These are phyloP conservation scores for Vishniacozyma victoriae DNA, from an alignment of 768 basidiomycete species.

Conservation along the genomic window DNA sequence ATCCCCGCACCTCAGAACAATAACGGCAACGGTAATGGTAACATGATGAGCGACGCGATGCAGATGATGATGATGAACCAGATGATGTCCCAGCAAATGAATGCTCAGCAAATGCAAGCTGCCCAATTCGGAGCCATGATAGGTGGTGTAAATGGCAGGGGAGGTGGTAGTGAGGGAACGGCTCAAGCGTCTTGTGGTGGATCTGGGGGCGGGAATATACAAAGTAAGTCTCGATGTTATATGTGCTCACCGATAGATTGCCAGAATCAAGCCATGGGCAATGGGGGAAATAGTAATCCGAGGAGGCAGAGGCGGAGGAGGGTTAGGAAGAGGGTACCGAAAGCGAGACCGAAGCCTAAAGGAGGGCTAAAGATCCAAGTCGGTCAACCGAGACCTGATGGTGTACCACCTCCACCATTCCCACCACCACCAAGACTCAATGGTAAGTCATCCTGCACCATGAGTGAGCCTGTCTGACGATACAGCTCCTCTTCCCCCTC, in stretches of 20 bases:
- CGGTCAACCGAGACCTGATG: background rate
- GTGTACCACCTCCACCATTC: no score
- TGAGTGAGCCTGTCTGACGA: no score
- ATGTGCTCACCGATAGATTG: no score
- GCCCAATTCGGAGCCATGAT: slow-evolving; percentile 31
- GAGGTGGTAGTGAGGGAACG: background rate
- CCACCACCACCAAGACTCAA: background rate
- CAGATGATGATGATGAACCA: slow-evolving; percentile 37
- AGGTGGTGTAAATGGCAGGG: background rate
- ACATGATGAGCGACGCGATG: slow-evolving; percentile 12
- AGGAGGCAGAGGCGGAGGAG: background rate
- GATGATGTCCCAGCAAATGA: slow-evolving; percentile 39
- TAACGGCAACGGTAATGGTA: background rate
- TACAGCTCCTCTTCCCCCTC: background rate
- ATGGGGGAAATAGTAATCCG: background rate
- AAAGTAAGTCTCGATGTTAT: no score
- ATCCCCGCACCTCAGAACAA: background rate
- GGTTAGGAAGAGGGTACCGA: slow-evolving; percentile 1
- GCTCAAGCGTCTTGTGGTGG: no score
- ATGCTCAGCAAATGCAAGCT: slow-evolving; percentile 34
- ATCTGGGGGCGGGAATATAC: no score
- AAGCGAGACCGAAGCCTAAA: background rate
- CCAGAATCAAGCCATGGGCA: no score
- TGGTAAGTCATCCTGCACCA: background rate
- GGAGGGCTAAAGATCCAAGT: background rate